These are phyloP conservation scores for Colletotrichum tropicale DNA, from an alignment of 2,329 filamentous ascomycete species.

Conservation along the genomic window DNA sequence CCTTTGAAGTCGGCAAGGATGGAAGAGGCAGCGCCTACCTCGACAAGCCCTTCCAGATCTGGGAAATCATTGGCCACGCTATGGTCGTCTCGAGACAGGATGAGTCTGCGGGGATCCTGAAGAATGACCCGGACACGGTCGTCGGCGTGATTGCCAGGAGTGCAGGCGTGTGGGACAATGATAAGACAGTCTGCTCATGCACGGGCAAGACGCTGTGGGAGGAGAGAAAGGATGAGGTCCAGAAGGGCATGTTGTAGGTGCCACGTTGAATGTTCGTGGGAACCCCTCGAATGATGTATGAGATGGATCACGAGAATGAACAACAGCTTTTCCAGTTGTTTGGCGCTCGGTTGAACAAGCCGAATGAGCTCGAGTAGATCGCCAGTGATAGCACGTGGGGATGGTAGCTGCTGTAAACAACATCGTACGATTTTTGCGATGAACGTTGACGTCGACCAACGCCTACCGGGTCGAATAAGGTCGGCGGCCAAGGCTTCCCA, in stretches of 20 bases:
- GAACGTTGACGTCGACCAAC: slow-evolving; percentile 3
- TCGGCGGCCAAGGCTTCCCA: not conserved
- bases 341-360: slow-evolving; percentile 7
- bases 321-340: not conserved
- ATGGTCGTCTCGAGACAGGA: slow-evolving; percentile 79
- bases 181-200: slow-evolving; percentile 97
- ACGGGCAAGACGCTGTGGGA: slow-evolving; percentile 99
- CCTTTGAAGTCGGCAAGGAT: slow-evolving; percentile 74
- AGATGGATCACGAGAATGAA: not conserved
- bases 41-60: slow-evolving; percentile 83
- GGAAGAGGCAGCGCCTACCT: slow-evolving; percentile 82
- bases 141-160: slow-evolving; percentile 94
- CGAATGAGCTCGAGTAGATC: slow-evolving; percentile 15
- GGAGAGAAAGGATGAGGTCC: slow-evolving; percentile 87
- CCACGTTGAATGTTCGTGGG: not conserved
- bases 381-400: slow-evolving; percentile 11
- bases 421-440: slow-evolving; percentile 22
- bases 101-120: slow-evolving; percentile 56
- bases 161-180: slow-evolving; percentile 98
- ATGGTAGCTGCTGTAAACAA: slow-evolving; percentile 9
- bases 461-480: not conserved
- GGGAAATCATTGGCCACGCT: slow-evolving; percentile 94
- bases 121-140: slow-evolving; percentile 83
- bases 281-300: slow-evolving; percentile 1
- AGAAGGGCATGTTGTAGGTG: slow-evolving; percentile 77